These are phyloP conservation scores for Phanerochaete sordida DNA, from an alignment of 768 basidiomycete genomes.

Conservation along the genomic window DNA sequence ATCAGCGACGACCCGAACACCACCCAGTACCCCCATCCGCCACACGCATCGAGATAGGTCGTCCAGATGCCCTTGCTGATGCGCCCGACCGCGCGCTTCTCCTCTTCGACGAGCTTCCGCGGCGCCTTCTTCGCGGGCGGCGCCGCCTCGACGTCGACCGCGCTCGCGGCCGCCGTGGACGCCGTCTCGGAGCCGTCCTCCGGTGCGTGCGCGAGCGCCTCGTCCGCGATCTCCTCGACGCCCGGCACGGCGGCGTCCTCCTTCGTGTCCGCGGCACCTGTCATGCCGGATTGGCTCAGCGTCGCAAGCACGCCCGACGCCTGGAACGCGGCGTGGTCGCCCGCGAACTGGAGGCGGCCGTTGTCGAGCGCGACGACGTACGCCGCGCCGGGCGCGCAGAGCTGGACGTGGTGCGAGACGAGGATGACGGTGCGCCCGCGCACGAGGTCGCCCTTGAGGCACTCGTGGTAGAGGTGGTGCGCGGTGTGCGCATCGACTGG, in stretches of 20 bases:
- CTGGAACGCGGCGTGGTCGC: slow-evolving; percentile 60
- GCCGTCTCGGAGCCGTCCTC: slow-evolving; percentile 36
- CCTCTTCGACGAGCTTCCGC: slow-evolving; percentile 77
- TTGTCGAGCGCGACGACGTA: slow-evolving; percentile 85
- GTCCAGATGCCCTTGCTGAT: slow-evolving; percentile 44
- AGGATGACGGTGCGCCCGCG: slow-evolving; percentile 79
- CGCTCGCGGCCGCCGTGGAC: slow-evolving; percentile 37
- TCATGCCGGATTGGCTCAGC: slow-evolving; percentile 56
- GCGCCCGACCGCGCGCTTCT: slow-evolving; percentile 45
- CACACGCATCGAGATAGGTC: slow-evolving; percentile 39
- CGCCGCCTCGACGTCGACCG: slow-evolving; percentile 23
- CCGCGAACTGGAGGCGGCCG: slow-evolving; percentile 75
- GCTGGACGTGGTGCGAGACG: slow-evolving; percentile 92
- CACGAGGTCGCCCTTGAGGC: slow-evolving; percentile 76
- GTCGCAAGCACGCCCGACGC: slow-evolving; percentile 61
- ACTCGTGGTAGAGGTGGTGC: slow-evolving; percentile 75
- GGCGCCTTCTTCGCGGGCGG: slow-evolving; percentile 52
- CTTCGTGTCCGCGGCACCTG: slow-evolving; percentile 40
- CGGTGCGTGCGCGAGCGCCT: slow-evolving; percentile 11
- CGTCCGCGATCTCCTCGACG: slow-evolving; percentile 31
- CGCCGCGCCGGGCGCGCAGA: slow-evolving; percentile 74
- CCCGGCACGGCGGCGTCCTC: slow-evolving; percentile 37
- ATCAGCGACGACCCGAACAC: slow-evolving; percentile 32
- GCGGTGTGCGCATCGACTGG: slow-evolving; percentile 85
- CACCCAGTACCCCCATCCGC: slow-evolving; percentile 36